Base-by-base conservation (phyloP, 176 grass and related monocot genomes). In the Hsuehochloa calcarea region DNA sequence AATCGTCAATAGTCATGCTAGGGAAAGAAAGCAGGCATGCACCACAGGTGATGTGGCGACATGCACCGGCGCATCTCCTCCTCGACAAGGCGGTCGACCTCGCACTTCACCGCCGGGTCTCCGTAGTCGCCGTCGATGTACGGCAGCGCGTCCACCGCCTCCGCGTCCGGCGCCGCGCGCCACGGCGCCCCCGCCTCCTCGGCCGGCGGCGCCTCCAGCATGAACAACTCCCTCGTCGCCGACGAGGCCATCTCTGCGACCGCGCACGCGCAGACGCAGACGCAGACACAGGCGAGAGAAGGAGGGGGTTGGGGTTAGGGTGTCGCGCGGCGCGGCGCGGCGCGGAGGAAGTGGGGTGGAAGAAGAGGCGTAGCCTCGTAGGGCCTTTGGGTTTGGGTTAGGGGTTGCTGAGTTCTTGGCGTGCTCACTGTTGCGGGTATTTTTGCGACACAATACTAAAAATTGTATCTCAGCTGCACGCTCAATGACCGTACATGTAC, bases 71-170 rank as follows among this genome's bases (percentile, higher is more conserved):
- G 88, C 93, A 96, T 96, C 91, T 99, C 96, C 88, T 99, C 96
- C 84, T 94, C 90, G 0, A 96, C 93, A 70, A 99, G 92, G 58
- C 84, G 90, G 70, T 99, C 91, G 0, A 99, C 93, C 68, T 99
- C 96, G 41, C 60, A 88, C 90, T 95, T 95, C 55, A 99, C 93
- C n/a, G 88, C 80, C 12, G 86, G 84, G 11, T 99, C 83, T 20
- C 93, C 93, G 78, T 99, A 99, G 90, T 99, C 96, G 52, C 86
- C 93, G 81, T 99, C 96, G 74, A 99, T 93, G 93, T 99, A 99
- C 37, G 96, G 96, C 70, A 99, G 82, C 88, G 93, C 96, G 68
- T 99, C 96, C 4, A 99, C 75, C 13, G 88, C 20, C 70, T 99
- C 96, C 5, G 96, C 96, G 68, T 96, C 90, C 61, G 93, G 89